Percentiles rank a stretch among this genome's conserved stretches.
Evolutionary conservation across 352 stramenopile genomes (phyloP).

Genomic region (Globisporangium camurandrum): DNA sequence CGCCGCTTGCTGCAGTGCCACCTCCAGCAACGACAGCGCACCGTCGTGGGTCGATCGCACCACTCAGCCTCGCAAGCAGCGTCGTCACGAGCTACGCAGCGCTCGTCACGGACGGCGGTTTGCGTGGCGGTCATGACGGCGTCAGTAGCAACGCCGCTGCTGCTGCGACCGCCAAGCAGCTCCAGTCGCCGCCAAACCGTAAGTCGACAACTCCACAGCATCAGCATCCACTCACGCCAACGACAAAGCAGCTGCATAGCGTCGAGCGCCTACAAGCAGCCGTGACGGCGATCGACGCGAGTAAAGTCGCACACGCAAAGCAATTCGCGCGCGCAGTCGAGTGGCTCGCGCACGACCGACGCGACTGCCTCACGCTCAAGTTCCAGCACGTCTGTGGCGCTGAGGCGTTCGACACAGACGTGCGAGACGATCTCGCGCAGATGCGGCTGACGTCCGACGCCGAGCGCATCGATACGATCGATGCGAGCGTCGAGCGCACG

Average conservation of each 20-base stretch:
- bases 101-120: not conserved
- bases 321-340: constrained; percentile 30
- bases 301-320: constrained; percentile 29
- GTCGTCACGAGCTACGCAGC: constrained; percentile 2
- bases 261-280: constrained; percentile 47
- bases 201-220: too few species aligned
- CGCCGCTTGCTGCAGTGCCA: not conserved
- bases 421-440: constrained; percentile 26
- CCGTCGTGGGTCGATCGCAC: constrained; percentile 3
- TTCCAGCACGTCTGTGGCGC: constrained; percentile 42
- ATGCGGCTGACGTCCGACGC: constrained; percentile 50
- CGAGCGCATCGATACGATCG: constrained; percentile 21
- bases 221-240: not conserved
- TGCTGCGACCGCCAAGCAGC: not conserved
- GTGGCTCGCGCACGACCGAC: constrained; percentile 40
- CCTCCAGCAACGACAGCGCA: not conserved
- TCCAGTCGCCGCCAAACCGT: too few species aligned
- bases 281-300: constrained; percentile 33
- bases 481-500: constrained; percentile 19
- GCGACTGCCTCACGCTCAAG: constrained; percentile 45
- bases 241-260: constrained; percentile 23
- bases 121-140: not conserved
- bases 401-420: constrained; percentile 23
- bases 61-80: not conserved
- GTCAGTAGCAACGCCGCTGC: not conserved